A percentile compares a stretch with the other conserved stretches of the same genome.
Conservation (phyloP, 2,329 filamentous ascomycete species). For the Xylogone sp. region DNA sequence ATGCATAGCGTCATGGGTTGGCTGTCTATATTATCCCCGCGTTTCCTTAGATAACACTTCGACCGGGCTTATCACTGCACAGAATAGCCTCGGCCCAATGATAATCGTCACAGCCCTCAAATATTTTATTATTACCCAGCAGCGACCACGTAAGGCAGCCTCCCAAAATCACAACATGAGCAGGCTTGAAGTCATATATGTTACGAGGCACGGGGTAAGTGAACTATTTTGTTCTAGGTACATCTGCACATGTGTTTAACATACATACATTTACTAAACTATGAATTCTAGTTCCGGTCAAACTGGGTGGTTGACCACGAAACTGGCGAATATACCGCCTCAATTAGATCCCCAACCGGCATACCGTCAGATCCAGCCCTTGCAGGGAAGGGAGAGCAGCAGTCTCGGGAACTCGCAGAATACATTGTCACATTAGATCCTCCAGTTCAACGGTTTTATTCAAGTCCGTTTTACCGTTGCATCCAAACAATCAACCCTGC, state of each 20-base stretch:
- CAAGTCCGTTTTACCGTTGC: slow-evolving; percentile 82
- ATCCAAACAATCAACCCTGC: slow-evolving; percentile 78
- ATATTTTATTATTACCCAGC: background rate
- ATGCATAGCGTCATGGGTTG: too few species aligned
- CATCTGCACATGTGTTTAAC: too few species aligned
- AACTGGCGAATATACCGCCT: slow-evolving; percentile 73
- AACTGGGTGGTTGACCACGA: slow-evolving; percentile 82
- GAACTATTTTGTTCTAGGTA: background rate
- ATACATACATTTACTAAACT: too few species aligned
- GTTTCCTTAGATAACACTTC: too few species aligned
- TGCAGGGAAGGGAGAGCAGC: slow-evolving; percentile 79
- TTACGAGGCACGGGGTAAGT: slow-evolving; percentile 72
- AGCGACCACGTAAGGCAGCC: background rate
- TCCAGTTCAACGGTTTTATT: slow-evolving; percentile 74
- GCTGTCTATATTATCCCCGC: too few species aligned
- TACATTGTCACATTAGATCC: slow-evolving; percentile 61
- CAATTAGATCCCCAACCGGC: slow-evolving; percentile 76
- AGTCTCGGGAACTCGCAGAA: slow-evolving; percentile 72
- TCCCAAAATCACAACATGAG: background rate
- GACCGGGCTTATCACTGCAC: background rate
- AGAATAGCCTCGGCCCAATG: background rate
- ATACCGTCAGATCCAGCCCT: slow-evolving; percentile 85
- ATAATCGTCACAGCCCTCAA: background rate
- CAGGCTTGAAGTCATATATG: slow-evolving; percentile 64
- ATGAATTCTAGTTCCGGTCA: slow-evolving; percentile 78